Percentiles rank a stretch among this genome's conserved stretches.
Evolutionary conservation across 768 basidiomycete genomes (phyloP).

Genomic region (Russula sp.): DNA sequence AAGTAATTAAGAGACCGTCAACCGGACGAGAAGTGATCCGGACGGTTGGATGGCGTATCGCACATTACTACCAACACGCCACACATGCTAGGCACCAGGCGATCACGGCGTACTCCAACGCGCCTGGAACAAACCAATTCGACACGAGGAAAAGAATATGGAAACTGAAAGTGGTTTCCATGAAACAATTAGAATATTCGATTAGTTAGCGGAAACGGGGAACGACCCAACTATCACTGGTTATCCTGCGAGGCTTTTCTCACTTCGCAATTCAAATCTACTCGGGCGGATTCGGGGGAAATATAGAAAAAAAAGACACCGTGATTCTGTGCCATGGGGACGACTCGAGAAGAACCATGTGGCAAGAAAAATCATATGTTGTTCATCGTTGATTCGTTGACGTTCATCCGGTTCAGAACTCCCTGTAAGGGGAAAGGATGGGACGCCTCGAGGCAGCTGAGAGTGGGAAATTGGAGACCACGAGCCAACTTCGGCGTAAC

Average conservation of each 20-base stretch:
- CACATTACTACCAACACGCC: not conserved
- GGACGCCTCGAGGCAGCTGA: constrained; percentile 2
- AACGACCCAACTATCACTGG: not conserved
- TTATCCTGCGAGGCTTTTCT: not conserved
- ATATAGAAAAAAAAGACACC: not conserved
- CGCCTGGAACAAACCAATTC: not conserved
- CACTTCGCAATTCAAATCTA: not conserved
- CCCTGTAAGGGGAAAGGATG: not conserved
- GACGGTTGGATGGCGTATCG: not conserved
- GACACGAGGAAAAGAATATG: not conserved
- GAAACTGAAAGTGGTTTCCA: not conserved
- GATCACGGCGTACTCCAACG: not conserved
- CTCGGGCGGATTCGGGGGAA: no score
- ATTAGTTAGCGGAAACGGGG: not conserved
- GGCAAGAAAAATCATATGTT: not conserved
- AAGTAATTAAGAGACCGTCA: not conserved
- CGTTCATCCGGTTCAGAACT: not conserved
- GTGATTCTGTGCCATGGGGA: not conserved
- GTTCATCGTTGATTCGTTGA: constrained; percentile 8
- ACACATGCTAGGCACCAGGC: not conserved
- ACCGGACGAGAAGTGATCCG: not conserved
- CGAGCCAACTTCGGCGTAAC: not conserved
- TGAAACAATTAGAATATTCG: not conserved
- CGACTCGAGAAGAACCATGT: not conserved
- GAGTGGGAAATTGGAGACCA: not conserved